These are phyloP conservation scores for Nicotiana benthamiana DNA, from an alignment of 257 asterid genomes.

Conservation along the genomic window DNA sequence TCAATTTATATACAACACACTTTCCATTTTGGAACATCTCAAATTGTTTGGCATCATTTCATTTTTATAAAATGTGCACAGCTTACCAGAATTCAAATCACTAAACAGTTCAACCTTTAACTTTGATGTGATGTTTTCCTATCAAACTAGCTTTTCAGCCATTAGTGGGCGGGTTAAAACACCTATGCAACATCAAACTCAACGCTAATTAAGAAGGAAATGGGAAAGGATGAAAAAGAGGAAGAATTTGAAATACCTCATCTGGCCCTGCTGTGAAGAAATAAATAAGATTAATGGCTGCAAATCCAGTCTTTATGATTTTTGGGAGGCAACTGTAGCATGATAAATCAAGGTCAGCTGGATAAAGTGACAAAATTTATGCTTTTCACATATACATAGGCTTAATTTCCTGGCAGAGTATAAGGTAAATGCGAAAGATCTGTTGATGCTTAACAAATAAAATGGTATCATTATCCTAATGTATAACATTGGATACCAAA, in stretches of 20 bases:
- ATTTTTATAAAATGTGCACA: background rate
- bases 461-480: background rate
- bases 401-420: background rate
- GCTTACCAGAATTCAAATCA: background rate
- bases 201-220: background rate
- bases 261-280: constrained; percentile 99
- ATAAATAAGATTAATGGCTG: constrained; percentile 96
- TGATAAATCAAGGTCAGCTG: constrained; percentile 10
- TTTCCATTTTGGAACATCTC: background rate
- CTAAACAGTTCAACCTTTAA: background rate
- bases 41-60: background rate
- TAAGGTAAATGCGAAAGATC: background rate
- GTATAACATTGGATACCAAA: background rate
- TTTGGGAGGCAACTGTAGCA: constrained; percentile 76
- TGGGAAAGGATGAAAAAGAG: background rate
- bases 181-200: background rate
- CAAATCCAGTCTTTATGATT: constrained; percentile 93
- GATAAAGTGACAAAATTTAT: constrained; percentile 14
- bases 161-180: background rate
- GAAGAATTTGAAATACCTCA: constrained; percentile 54
- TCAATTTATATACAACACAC: background rate
- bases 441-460: background rate
- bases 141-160: background rate
- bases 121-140: background rate
- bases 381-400: background rate